Conservation (phyloP, 1,139 yeast genomes). For the Suzukiozyma palmioleophila region DNA sequence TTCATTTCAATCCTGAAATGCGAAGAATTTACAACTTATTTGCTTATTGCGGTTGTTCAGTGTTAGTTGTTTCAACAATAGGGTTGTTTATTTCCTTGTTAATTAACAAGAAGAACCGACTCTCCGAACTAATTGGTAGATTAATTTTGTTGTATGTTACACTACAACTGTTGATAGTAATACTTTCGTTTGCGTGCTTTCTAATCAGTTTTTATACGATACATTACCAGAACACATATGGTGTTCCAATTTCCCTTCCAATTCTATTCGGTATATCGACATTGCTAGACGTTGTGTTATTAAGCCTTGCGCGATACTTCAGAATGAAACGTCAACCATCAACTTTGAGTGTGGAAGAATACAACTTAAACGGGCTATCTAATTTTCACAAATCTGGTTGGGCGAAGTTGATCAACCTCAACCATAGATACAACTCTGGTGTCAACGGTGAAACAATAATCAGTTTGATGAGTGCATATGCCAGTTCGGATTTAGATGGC, state of each 20-base stretch:
- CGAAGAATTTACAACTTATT: conserved; percentile 13
- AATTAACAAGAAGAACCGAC: conserved; percentile 13
- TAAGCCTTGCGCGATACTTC: conserved; percentile 13
- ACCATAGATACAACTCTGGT: conserved; percentile 28
- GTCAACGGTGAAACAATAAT: conserved; percentile 34
- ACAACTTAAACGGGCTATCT: conserved; percentile 24
- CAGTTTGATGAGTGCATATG: conserved; percentile 34
- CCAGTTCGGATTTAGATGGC: conserved; percentile 21
- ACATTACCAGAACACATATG: background rate
- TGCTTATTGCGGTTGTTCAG: conserved; percentile 11
- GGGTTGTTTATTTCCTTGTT: conserved; percentile 11
- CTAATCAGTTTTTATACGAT: background rate
- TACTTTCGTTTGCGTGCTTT: conserved; percentile 8
- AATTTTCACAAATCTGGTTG: conserved; percentile 30
- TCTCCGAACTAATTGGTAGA: conserved; percentile 13
- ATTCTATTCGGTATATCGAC: conserved; percentile 11
- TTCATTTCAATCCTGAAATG: conserved; percentile 7
- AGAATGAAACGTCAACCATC: conserved; percentile 11
- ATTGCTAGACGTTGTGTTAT: conserved; percentile 8
- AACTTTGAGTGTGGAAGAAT: conserved; percentile 26
- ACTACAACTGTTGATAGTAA: background rate
- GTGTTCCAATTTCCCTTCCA: conserved; percentile 12
- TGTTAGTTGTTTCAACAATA: conserved; percentile 12
- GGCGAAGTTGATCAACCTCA: conserved; percentile 32
- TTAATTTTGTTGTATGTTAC: conserved; percentile 10